Evolutionary conservation across 306 rosid species (phyloP), one percentile per base, ranked within the genome.

Genomic region (Boehmeria nivea): DNA sequence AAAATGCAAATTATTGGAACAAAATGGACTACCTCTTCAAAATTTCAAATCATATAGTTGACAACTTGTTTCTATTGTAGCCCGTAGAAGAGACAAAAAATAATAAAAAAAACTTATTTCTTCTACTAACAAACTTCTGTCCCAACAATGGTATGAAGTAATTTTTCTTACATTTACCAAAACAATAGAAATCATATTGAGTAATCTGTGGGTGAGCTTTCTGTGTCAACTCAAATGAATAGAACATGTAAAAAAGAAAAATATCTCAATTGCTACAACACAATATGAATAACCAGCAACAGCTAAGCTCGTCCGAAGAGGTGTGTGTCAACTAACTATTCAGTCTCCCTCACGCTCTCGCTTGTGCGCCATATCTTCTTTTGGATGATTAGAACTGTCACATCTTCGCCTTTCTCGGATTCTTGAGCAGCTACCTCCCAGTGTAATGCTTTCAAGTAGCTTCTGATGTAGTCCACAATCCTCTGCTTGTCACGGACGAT

Each of bases 331-430:
- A 20, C 45, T 36, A 54, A 65, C 71, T 82, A 84, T 65, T 91
- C 91, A 2, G 82, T 60, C 45, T 65, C 87, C 73, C 89, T 78
- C 36, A 83, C 63, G 77, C 96, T 93, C 71, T 69, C 88, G 38
- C 81, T 81, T 34, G 99, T 93, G 42, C 81, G 89, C 99, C 94
- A 93, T 58, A 87, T 13, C 78, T 85, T 93, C 87, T 93, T 93
- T 71, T 87, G 99, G 65, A 87, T 24, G 15, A 93, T 64, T 8
- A 87, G 47, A 61, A 87, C 83, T 36, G 64, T 77, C 33, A 82
- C 89, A 28, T 83, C 89, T 3, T 68, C 82, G 19, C 83, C 93
- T 50, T 52, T 58, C 4, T 59, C 90, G 0, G 82, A 66, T 48
- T 83, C 90, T 3, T 81, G 78, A 62, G 74, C 74, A 20, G 83